These are phyloP conservation scores for Venustampulla echinocandica DNA, from an alignment of 495 filamentous ascomycete genomes.

Conservation along the genomic window DNA sequence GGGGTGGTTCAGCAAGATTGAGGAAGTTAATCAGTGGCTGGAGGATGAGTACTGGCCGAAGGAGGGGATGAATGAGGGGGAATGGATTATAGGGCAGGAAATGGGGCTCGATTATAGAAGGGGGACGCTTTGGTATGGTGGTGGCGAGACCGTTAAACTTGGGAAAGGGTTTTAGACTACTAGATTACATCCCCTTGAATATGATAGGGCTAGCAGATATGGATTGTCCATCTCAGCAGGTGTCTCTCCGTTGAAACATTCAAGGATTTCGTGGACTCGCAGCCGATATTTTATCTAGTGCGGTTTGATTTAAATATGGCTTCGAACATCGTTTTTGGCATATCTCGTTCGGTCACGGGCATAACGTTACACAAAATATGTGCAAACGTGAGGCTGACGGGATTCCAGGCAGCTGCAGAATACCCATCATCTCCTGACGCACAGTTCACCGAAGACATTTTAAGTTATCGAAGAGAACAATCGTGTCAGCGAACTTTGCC, in stretches of 20 bases:
- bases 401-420: too few species aligned
- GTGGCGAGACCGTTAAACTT: slow-evolving; percentile 50
- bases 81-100: slow-evolving; percentile 73
- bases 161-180: slow-evolving; percentile 52
- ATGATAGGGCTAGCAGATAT: too few species aligned
- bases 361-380: too few species aligned
- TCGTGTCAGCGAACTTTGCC: slow-evolving; percentile 23
- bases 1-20: slow-evolving; percentile 56
- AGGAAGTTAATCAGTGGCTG: slow-evolving; percentile 67
- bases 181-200: too few species aligned
- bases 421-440: background rate
- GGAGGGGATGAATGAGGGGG: slow-evolving; percentile 23
- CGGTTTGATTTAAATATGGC: too few species aligned
- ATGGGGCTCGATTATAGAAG: slow-evolving; percentile 59
- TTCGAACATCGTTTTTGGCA: too few species aligned
- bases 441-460: background rate
- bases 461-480: background rate
- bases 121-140: slow-evolving; percentile 79
- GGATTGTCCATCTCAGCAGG: too few species aligned
- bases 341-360: too few species aligned
- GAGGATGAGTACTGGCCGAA: slow-evolving; percentile 57
- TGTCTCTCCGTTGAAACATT: too few species aligned
- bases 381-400: too few species aligned
- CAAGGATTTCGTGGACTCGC: too few species aligned
- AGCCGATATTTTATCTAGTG: too few species aligned